Percentiles rank a stretch among this genome's conserved stretches.
Conservation (phyloP, 2,329 filamentous ascomycete genomes). For the Alternaria sp. region DNA sequence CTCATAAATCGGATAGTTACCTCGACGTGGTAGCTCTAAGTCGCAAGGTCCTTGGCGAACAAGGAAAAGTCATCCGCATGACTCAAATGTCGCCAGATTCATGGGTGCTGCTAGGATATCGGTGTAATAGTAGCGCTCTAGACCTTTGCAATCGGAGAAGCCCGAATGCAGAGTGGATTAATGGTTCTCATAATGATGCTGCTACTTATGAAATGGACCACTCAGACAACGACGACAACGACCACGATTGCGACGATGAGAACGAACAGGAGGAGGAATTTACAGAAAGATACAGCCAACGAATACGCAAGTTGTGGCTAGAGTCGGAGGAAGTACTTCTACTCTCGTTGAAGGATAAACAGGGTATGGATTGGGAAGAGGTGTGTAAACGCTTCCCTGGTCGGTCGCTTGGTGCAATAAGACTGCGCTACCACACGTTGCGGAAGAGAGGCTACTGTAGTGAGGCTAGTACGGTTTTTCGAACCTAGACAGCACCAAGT, state of each 20-base stretch:
- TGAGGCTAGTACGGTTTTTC: neutral
- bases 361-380: slow-evolving; percentile 19
- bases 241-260: slow-evolving; percentile 8
- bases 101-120: slow-evolving; percentile 7
- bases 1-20: neutral
- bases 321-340: slow-evolving; percentile 21
- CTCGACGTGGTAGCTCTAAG: neutral
- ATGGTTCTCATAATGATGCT: slow-evolving; percentile 13
- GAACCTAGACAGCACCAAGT: too few species aligned
- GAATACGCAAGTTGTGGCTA: slow-evolving; percentile 16
- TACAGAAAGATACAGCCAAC: slow-evolving; percentile 15
- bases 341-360: slow-evolving; percentile 21
- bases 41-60: slow-evolving; percentile 7
- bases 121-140: neutral
- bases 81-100: neutral
- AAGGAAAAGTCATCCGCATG: slow-evolving; percentile 5
- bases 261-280: slow-evolving; percentile 17
- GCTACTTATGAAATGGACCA: slow-evolving; percentile 17
- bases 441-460: slow-evolving; percentile 12
- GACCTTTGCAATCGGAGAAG: slow-evolving; percentile 14
- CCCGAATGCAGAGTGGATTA: slow-evolving; percentile 18
- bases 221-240: slow-evolving; percentile 15
- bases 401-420: slow-evolving; percentile 15
- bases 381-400: slow-evolving; percentile 24
- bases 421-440: slow-evolving; percentile 22